Evolutionary conservation across 352 stramenopile genomes (phyloP).

Genomic region (Pythium chondricola): DNA sequence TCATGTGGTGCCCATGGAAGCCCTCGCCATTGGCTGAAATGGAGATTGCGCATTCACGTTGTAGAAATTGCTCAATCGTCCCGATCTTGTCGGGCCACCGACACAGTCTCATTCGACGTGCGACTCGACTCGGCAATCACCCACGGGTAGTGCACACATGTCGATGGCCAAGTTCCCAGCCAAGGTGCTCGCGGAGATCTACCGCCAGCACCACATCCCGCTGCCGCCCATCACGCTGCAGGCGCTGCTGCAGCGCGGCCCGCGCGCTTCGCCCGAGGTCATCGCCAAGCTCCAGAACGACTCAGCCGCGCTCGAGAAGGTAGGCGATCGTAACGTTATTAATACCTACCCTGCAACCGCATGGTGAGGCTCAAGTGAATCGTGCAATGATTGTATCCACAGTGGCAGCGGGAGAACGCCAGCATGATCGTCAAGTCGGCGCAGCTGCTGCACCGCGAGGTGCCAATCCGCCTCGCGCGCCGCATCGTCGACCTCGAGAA

Average conservation of each 20-base stretch:
- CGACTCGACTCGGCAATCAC: too few species aligned
- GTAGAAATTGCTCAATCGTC: constrained; percentile 12
- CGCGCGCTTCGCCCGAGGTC: constrained; percentile 35
- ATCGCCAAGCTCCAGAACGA: constrained; percentile 46
- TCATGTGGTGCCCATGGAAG: neutral
- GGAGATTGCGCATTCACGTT: constrained; percentile 38
- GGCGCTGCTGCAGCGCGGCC: constrained; percentile 62
- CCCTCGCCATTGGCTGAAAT: constrained; percentile 11
- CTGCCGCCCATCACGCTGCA: constrained; percentile 77
- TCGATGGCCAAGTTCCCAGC: constrained; percentile 31
- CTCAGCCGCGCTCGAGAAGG: constrained; percentile 26
- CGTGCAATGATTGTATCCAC: too few species aligned
- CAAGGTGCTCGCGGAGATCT: constrained; percentile 75
- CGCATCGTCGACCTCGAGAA: constrained; percentile 84
- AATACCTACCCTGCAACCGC: too few species aligned
- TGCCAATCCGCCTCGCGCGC: constrained; percentile 71
- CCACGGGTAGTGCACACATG: neutral
- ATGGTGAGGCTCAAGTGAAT: too few species aligned
- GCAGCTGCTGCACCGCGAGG: constrained; percentile 70
- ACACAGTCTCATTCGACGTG: neutral
- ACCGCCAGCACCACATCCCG: constrained; percentile 78
- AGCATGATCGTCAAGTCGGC: constrained; percentile 72
- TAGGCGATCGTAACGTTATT: too few species aligned
- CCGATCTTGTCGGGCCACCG: neutral
- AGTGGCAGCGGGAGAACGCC: constrained; percentile 63